Percentiles rank a stretch among this genome's conserved stretches.
Conservation (phyloP, 352 stramenopile species). For the Lagenidium sp. region DNA sequence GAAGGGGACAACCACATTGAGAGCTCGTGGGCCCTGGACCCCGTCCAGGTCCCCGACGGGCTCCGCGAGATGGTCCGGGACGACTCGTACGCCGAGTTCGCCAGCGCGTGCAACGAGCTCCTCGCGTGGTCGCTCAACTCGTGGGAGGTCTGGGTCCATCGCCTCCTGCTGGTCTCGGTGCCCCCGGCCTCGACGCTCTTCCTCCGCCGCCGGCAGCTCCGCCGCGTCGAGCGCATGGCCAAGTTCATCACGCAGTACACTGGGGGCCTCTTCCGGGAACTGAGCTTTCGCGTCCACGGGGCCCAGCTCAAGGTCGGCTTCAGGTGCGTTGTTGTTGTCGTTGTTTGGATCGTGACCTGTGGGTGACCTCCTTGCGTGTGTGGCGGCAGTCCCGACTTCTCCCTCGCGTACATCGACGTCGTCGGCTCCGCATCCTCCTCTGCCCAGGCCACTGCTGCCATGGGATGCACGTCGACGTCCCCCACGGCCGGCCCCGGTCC, state of each 20-base stretch:
- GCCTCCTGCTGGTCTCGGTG: slow-evolving; percentile 30
- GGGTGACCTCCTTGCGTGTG: not conserved
- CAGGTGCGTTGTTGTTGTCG: slow-evolving; percentile 17
- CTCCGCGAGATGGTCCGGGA: slow-evolving; percentile 62
- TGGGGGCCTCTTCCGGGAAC: slow-evolving; percentile 70
- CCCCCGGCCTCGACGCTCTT: slow-evolving; percentile 51
- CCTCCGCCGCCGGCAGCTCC: slow-evolving; percentile 54
- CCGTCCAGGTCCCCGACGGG: slow-evolving; percentile 37
- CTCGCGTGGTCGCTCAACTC: slow-evolving; percentile 38
- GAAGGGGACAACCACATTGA: slow-evolving; percentile 60
- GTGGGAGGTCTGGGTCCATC: slow-evolving; percentile 66
- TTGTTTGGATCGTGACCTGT: not conserved
- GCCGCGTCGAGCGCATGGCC: slow-evolving; percentile 49
- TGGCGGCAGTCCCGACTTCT: slow-evolving; percentile 50
- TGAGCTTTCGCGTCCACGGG: slow-evolving; percentile 70
- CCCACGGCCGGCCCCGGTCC: not conserved
- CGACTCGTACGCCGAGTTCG: slow-evolving; percentile 59
- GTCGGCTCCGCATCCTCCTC: slow-evolving; percentile 27
- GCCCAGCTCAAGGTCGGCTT: slow-evolving; percentile 77
- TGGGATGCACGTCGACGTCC: slow-evolving; percentile 5
- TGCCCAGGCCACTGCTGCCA: not conserved
- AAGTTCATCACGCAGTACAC: slow-evolving; percentile 62
- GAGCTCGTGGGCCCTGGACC: slow-evolving; percentile 52
- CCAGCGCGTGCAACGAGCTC: slow-evolving; percentile 62
- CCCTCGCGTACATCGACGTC: slow-evolving; percentile 73